Evolutionary conservation across 306 rosid species (phyloP).

Genomic region (Senna tora): DNA sequence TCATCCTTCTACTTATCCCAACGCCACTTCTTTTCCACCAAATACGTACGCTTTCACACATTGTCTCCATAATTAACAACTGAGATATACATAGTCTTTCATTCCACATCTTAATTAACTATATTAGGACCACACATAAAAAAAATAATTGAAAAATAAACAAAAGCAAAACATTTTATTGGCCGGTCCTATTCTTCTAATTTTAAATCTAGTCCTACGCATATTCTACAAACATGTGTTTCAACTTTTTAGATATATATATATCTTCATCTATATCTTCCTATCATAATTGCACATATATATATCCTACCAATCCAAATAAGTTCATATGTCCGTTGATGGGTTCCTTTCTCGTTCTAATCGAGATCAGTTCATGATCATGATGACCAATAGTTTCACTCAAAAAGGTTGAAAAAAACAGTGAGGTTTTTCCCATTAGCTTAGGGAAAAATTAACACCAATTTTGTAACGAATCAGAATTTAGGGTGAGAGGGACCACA

Average conservation of each 20-base stretch:
- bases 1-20: not conserved
- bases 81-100: not conserved
- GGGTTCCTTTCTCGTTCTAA: not conserved
- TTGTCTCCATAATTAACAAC: constrained; percentile 8
- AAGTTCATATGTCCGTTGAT: not conserved
- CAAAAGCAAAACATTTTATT: too few relatives aligned
- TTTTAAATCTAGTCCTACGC: not conserved
- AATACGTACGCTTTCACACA: not conserved
- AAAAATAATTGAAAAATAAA: too few relatives aligned
- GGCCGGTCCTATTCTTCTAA: not conserved
- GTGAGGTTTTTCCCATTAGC: not conserved
- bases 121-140: not conserved
- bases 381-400: not conserved
- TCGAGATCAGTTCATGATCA: not conserved
- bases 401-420: too few relatives aligned
- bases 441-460: not conserved
- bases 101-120: not conserved
- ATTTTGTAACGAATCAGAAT: not conserved
- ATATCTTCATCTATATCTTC: not conserved
- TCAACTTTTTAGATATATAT: not conserved
- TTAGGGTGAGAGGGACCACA: constrained; percentile 8
- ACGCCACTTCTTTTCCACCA: not conserved
- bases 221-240: not conserved
- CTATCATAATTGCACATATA: not conserved
- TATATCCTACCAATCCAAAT: not conserved